Evolutionary conservation across 2,329 filamentous ascomycete species (phyloP), one percentile per base, ranked within the genome.

Genomic region (Fusarium globosum): DNA sequence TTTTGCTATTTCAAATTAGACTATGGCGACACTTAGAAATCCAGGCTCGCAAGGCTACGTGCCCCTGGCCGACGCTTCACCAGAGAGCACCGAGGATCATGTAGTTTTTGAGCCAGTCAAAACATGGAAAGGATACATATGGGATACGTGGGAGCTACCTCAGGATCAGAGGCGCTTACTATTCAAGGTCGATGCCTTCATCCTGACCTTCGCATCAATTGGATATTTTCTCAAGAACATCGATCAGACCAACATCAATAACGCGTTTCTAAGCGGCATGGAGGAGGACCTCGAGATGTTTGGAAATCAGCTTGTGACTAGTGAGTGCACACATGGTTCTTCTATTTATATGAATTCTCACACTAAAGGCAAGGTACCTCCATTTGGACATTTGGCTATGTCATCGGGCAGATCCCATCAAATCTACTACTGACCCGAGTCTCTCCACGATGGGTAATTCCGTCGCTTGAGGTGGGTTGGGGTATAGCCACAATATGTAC

Each of bases 341-440:
- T 16, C n/a, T 20, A 14, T 14, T 18, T 4, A 13, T 6, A 26
- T 15, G 6, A 8, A 1, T 26, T 14, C 35, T 41, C 4, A 55
- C 7, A 13, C 12, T 4, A 14, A 30, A 13, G 15, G 11, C 20
- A 55, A 73, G 65, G 72, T 59, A 72, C 15, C 62, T 75, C 48
- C 53, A 72, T 52, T 20, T 64, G 56, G 61, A 61, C 61, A 43
- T 74, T 77, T 35, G 78, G 77, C 10, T 79, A 79, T 43, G 60
- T 79, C 23, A 33, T 79, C 23, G 46, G 73, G 1, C 68, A 79
- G 42, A 77, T 79, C n/a, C 77, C 78, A 35, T 68, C 61, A 35
- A 76, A 79, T 62, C 52, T 79, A 28, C 67, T 79, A 14, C 65
- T 79, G 23, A 69, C 14, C 20, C 72, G 8, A 63, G 53, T 26